Base-by-base conservation (phyloP, 2,329 filamentous ascomycete species). In the Lachnellula hyalina region DNA sequence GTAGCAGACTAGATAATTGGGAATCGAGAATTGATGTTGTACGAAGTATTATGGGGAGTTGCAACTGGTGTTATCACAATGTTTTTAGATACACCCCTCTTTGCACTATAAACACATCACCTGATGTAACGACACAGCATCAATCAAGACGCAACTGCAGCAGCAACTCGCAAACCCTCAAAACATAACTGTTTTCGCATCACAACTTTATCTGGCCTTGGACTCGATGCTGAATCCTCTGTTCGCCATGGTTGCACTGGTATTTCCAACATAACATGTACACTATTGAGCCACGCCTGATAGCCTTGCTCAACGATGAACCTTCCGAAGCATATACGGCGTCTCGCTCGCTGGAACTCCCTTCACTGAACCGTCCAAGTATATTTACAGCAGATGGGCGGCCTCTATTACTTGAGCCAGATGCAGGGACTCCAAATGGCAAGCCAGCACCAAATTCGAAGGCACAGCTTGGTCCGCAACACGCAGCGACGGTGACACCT, bases 251-350 rank as follows among this genome's bases (percentile, higher is more conserved):
- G 44, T 47, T 9, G 23, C 17, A 47, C n/a, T 17, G 44, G 23
- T 17, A 21, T 47, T 28, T 23, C 44, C 44, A 25, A 47, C 21
- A 47, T 55, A 59, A 52, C 50, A 68, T 68, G 65, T 63, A 65
- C 57, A 85, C 81, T 67, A 85, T 85, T 72, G 83, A 86, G 77
- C 83, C 83, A 67, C 80, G 82, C 67, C 75, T 86, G 62, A 86
- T 85, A 67, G 81, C 85, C 68, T 72, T 85, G 61, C 74, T 85
- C 65, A 85, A 85, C 70, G 78, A 82, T 65, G 76, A 75, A 48
- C 74, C 74, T 42, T 74, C 74, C 59, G 57, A 63, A 44, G 42
- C 51, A 14, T 58, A 56, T 45, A 38, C 51, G 15, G 40, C 75
- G 8, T 50, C 63, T 47, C 63, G 74, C 72, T 63, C 74, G 58